These are phyloP conservation scores for Hericium rajendrae DNA, from an alignment of 768 basidiomycete genomes.

Conservation along the genomic window DNA sequence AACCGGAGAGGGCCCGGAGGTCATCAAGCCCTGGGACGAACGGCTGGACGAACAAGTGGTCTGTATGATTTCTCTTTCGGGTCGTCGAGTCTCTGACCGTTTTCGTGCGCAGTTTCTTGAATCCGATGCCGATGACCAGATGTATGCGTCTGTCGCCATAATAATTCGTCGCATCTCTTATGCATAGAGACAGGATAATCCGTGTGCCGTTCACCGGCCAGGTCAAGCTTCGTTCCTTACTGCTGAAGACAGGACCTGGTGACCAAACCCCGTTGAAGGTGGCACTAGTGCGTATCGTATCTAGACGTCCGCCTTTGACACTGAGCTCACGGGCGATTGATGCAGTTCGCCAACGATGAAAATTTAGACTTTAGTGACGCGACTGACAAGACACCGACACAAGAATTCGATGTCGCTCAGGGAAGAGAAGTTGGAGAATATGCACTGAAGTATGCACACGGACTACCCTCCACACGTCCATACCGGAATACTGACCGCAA, in stretches of 20 bases:
- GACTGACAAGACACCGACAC: slow-evolving; percentile 48
- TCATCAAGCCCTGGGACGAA: slow-evolving; percentile 85
- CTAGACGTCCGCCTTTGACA: not conserved
- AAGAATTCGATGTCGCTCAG: slow-evolving; percentile 63
- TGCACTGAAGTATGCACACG: slow-evolving; percentile 53
- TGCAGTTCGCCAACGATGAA: slow-evolving; percentile 68
- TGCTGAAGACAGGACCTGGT: slow-evolving; percentile 76
- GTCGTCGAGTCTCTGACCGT: slow-evolving; percentile 1
- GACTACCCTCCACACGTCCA: not conserved
- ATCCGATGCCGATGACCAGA: slow-evolving; percentile 86
- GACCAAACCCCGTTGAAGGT: slow-evolving; percentile 72
- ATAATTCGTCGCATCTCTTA: not conserved
- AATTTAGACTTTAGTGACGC: slow-evolving; percentile 77
- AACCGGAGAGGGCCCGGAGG: slow-evolving; percentile 34
- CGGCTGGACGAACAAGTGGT: slow-evolving; percentile 66
- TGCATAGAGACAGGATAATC: slow-evolving; percentile 44
- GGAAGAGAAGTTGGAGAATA: slow-evolving; percentile 80
- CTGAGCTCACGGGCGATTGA: not conserved
- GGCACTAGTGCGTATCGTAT: slow-evolving; percentile 41
- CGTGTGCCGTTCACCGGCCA: slow-evolving; percentile 83
- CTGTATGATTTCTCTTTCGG: not conserved
- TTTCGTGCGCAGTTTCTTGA: slow-evolving; percentile 52
- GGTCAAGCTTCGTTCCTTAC: slow-evolving; percentile 72
- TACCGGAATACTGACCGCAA: not conserved
- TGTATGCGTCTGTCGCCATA: slow-evolving; percentile 36